phyloP scores from a whole-genome alignment of 2,329 filamentous ascomycete species.

The Calonectria leucothoes region DNA sequence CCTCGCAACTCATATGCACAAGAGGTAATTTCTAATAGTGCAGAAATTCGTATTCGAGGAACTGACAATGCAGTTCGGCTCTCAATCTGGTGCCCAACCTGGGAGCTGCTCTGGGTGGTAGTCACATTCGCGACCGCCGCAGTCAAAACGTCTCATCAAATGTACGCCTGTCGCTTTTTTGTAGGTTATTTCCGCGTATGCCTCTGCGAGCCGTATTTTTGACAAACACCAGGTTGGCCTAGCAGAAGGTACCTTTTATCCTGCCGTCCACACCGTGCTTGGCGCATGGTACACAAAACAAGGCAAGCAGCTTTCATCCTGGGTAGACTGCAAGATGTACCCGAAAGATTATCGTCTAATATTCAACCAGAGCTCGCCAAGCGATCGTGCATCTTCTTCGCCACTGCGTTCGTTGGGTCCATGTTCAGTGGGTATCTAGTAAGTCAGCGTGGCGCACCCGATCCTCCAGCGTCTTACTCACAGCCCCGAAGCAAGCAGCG shows the following conservation, averaged over 20 bases:
- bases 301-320: neutral
- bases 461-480: neutral
- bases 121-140: neutral
- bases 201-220: neutral
- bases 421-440: conserved; percentile 2
- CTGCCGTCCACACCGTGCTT: neutral
- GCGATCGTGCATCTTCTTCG: conserved; percentile 1
- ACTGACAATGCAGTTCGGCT: neutral
- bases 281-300: neutral
- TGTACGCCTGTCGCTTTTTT: neutral
- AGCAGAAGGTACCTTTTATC: neutral
- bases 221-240: neutral
- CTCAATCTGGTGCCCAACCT: neutral
- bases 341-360: neutral
- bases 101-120: neutral
- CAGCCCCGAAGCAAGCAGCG: neutral
- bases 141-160: neutral
- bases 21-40: neutral
- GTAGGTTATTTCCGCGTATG: neutral
- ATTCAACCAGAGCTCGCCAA: neutral
- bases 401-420: neutral
- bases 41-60: too few species aligned
- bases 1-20: neutral
- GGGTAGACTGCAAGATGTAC: neutral
- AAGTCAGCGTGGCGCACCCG: neutral